Evolutionary conservation across 2,329 filamentous ascomycete genomes (phyloP).

Genomic region (Helotiales sp.): DNA sequence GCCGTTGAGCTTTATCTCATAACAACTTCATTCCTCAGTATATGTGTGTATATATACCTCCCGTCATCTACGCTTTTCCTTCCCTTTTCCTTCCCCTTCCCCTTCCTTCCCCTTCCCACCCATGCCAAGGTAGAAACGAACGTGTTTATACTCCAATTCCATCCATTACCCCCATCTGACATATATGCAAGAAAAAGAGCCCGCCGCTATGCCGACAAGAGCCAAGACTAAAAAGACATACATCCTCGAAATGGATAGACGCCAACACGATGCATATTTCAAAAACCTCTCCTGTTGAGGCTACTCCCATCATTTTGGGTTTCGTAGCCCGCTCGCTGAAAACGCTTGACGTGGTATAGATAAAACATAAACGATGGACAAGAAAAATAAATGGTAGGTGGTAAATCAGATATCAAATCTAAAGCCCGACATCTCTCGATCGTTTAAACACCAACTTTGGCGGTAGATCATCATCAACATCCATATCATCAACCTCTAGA

Average conservation of each 20-base stretch:
- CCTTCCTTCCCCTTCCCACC: too few species aligned
- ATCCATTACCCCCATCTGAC: not conserved
- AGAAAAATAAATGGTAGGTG: not conserved
- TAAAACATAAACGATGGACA: constrained; percentile 3
- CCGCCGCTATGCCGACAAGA: not conserved
- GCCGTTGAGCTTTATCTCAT: too few species aligned
- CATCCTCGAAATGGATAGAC: not conserved
- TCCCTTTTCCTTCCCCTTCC: too few species aligned
- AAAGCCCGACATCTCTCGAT: constrained; percentile 24
- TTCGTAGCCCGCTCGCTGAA: constrained; percentile 14
- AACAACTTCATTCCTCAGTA: not conserved
- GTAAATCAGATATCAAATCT: not conserved
- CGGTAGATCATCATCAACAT: constrained; percentile 27
- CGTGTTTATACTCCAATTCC: too few species aligned
- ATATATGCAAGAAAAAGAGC: not conserved
- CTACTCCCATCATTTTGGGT: not conserved
- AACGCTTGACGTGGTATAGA: constrained; percentile 9
- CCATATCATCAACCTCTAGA: constrained; percentile 30
- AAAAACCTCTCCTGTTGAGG: not conserved
- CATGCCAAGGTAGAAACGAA: too few species aligned
- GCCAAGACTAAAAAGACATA: not conserved
- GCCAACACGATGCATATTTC: not conserved
- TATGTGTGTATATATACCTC: not conserved
- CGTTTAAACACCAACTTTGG: constrained; percentile 31
- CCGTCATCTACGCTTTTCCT: constrained; percentile 1